Evolutionary conservation across 2,329 filamentous ascomycete genomes (phyloP).

Genomic region (Talaromyces amestolkiae): DNA sequence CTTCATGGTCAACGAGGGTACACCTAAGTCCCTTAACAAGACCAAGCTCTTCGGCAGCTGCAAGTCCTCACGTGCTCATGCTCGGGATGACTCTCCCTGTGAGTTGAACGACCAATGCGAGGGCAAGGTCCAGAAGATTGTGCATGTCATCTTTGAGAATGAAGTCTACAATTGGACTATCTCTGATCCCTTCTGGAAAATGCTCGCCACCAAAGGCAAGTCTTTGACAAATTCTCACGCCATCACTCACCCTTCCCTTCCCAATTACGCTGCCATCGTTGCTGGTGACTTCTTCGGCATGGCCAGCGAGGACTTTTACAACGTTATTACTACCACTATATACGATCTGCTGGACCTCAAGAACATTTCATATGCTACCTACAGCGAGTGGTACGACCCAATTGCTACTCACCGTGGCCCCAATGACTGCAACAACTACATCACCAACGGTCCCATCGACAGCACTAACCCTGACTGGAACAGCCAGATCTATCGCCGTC

Average conservation of each 20-base stretch:
- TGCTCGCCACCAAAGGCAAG: conserved; percentile 21
- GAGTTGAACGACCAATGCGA: not conserved
- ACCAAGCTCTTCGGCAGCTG: not conserved
- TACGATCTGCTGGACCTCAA: conserved; percentile 22
- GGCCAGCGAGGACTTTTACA: conserved; percentile 22
- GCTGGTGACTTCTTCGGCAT: conserved; percentile 23
- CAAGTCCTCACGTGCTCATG: not conserved
- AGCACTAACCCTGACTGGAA: conserved; percentile 22
- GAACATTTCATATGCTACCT: conserved; percentile 18
- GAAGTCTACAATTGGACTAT: conserved; percentile 22
- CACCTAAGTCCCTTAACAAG: conserved; percentile 12
- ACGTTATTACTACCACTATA: conserved; percentile 20
- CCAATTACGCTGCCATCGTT: conserved; percentile 21
- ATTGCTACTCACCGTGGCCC: conserved; percentile 20
- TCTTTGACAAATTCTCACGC: conserved; percentile 18
- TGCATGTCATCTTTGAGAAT: conserved; percentile 22
- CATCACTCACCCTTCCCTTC: conserved; percentile 22
- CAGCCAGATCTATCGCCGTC: conserved; percentile 20
- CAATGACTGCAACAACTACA: conserved; percentile 23
- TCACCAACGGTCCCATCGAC: conserved; percentile 21
- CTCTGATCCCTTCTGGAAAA: conserved; percentile 18
- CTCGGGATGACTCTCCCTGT: not conserved
- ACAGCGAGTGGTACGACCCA: conserved; percentile 22
- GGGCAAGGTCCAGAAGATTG: conserved; percentile 18
- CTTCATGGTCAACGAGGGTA: not conserved